Conservation (phyloP, 768 basidiomycete species). For the Xanthoconium stramineum region DNA sequence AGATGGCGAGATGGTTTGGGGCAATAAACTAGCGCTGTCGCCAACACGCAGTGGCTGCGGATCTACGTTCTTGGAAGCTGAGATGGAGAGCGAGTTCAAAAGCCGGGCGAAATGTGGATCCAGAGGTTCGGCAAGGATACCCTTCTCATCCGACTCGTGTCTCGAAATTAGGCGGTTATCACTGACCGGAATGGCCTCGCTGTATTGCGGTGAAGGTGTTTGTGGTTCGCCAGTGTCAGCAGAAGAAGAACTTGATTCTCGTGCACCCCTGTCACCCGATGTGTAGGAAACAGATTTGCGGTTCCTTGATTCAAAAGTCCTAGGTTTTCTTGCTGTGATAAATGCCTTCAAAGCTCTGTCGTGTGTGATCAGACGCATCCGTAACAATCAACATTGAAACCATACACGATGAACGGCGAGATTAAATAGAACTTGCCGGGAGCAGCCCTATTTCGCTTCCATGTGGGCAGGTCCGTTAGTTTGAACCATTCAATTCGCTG, state of each 20-base stretch:
- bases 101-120: conserved; percentile 74
- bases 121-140: conserved; percentile 33
- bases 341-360: conserved; percentile 53
- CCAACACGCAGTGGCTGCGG: conserved; percentile 4
- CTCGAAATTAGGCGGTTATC: conserved; percentile 19
- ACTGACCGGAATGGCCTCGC: conserved; percentile 34
- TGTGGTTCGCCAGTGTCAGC: conserved; percentile 58
- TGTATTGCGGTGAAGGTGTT: conserved; percentile 61
- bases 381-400: conserved; percentile 6
- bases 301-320: conserved; percentile 32
- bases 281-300: conserved; percentile 33
- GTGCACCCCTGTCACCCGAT: conserved; percentile 36
- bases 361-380: conserved; percentile 1
- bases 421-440: conserved; percentile 92
- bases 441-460: conserved; percentile 72
- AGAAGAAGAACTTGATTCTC: conserved; percentile 68
- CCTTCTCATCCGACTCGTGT: conserved; percentile 34
- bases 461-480: conserved; percentile 85
- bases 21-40: conserved; percentile 6
- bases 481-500: conserved; percentile 98
- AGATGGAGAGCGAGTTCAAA: conserved; percentile 58
- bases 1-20: conserved; percentile 10
- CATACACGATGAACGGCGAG: conserved; percentile 86
- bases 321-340: conserved; percentile 61
- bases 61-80: conserved; percentile 38